Base-by-base conservation (phyloP, 2,329 filamentous ascomycete genomes). In the Chrysoporthe puriensis region DNA sequence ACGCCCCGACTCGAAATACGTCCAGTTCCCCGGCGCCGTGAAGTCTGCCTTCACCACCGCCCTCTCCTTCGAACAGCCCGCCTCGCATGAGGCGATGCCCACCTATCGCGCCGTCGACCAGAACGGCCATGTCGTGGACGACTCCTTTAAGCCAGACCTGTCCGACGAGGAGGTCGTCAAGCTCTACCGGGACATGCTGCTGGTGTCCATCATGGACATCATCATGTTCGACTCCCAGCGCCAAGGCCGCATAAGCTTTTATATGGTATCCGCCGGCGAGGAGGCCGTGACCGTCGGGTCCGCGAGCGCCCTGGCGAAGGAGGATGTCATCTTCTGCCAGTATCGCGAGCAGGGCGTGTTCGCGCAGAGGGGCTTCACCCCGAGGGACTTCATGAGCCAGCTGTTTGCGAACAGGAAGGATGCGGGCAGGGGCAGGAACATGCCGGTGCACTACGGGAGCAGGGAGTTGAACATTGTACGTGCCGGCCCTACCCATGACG, bases 191-290 rank as follows among this genome's bases (percentile, higher is more conserved):
- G 86, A 89, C 73, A 91, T 91, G 89, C 74, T 91, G 11, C 85
- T 83, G 46, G 82, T 90, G 11, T 89, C 91, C 66, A 91, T 98
- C 72, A 96, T 99, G 93, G 96, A 99, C 76, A 79, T 97, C 66
- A 92, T 98, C 77, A 98, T 98, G 94, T 97, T 97, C 76, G 96
- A 99, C 75, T 94, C 96, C 0, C 96, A 99, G 80, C 86, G 96
- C 58, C 96, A 99, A 79, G 94, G 94, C n/a, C 88, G 93, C 26
- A 81, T 97, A 66, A 94, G 91, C 78, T 99, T 99, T 80, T 99
- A 99, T 80, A 98, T 99, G 92, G 95, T 95, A 75, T 95, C 92
- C 48, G 92, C 94, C 0, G 94, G 94, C 67, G 94, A 97, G 82
- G 96, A 99, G 83, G 96, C 95, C 44, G 94, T 97, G 63, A 92